Base-by-base conservation (phyloP, 2,329 filamentous ascomycete genomes). In the Coniochaeta sp. region DNA sequence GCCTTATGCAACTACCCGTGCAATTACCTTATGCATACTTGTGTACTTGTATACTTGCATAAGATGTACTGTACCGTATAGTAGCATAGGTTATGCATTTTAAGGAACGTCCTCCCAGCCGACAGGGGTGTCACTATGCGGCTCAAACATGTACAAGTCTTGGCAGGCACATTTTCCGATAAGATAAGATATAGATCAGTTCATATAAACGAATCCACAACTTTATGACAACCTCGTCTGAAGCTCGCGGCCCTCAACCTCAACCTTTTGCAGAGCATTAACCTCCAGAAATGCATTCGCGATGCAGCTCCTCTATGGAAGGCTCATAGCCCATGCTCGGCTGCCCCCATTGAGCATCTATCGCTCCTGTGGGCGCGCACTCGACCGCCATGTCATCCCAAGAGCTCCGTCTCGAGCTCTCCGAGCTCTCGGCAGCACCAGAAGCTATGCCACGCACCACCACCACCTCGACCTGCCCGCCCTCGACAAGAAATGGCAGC, bases 401-500 rank as follows among this genome's bases (percentile, higher is more conserved):
- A 42, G 28, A n/a, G 22, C 24, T 24, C 55, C 36, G 12, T 34
- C 26, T 56, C 40, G 40, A 30, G 38, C 61, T 12, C 50, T 65
- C 22, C 62, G 54, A 50, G 24, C 34, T 16, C 26, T 65, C 56
- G 52, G 42, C 50, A 61, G 56, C 55, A 60, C 60, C 30, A 22
- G 66, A 64, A 70, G 66, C 61, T 78, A 78, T 56, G 74, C 77
- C 19, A 68, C 66, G 34, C 34, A 36, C 9, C 34, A 32, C 36
- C 22, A 16, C 40, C 72, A 67, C 63, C 71, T 85, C 57, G 73
- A 85, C 62, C 72, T 84, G 22, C 72, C 71, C 10, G 72, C 75
- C 4, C 68, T 85, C 22, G 79, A 81, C 62, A 62, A 71, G 58
- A 84, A 83, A 73, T 85, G 83, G 83, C 79, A 78, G 3, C 69